Conservation (phyloP, 805 yeast genomes). For the Starmera amethionina region DNA sequence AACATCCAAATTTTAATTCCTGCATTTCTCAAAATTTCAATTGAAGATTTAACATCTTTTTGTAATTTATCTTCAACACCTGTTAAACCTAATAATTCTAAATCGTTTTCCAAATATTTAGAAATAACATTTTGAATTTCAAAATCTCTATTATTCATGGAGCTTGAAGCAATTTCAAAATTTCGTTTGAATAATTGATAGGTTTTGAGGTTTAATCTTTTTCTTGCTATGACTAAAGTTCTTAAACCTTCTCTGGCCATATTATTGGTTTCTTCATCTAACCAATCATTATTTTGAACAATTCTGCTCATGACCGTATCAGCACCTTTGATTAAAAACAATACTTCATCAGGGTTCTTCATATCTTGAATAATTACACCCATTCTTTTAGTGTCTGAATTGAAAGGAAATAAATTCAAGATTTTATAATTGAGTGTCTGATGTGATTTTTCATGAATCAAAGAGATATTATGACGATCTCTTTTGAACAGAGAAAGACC, state of each 20-base stretch:
- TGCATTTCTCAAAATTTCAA: slow-evolving; percentile 89
- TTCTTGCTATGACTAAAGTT: slow-evolving; percentile 89
- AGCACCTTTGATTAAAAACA: slow-evolving; percentile 93
- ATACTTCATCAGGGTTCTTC: slow-evolving; percentile 48
- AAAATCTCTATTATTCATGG: slow-evolving; percentile 73
- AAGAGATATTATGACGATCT: slow-evolving; percentile 66
- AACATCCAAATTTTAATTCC: slow-evolving; percentile 98
- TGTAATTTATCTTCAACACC: slow-evolving; percentile 97
- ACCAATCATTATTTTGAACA: slow-evolving; percentile 86
- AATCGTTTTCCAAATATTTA: slow-evolving; percentile 66
- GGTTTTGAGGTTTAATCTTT: slow-evolving; percentile 42
- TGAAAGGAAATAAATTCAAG: slow-evolving; percentile 84
- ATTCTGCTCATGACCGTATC: slow-evolving; percentile 86
- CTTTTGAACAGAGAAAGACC: slow-evolving; percentile 76
- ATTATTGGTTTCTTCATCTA: slow-evolving; percentile 93
- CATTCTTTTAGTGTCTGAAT: slow-evolving; percentile 94
- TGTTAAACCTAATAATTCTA: slow-evolving; percentile 84
- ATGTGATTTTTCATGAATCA: slow-evolving; percentile 53
- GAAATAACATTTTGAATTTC: slow-evolving; percentile 60
- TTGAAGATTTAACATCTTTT: slow-evolving; percentile 80
- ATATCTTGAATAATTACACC: slow-evolving; percentile 71
- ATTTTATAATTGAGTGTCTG: slow-evolving; percentile 50
- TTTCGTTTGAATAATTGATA: slow-evolving; percentile 56
- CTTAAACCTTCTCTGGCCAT: slow-evolving; percentile 98
- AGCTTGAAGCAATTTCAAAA: slow-evolving; percentile 63